phyloP scores from a whole-genome alignment of 345 rosid species.

The Orychophragmus violaceus region DNA sequence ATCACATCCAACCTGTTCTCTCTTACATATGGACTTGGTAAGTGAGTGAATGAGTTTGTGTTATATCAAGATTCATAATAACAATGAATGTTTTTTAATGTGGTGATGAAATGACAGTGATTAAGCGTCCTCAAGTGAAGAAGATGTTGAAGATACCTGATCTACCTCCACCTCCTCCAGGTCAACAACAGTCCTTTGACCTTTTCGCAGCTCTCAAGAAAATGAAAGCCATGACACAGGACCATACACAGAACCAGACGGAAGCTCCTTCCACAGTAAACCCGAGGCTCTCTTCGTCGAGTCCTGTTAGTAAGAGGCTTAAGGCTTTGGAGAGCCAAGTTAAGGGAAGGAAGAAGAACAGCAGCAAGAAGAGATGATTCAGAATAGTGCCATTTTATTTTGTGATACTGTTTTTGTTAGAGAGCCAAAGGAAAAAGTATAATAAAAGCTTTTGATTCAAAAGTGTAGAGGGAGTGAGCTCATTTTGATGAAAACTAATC shows the following conservation, averaged over 20 bases:
- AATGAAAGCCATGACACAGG: conserved; percentile 30
- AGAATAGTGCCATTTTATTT: neutral
- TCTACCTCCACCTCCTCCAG: conserved; percentile 42
- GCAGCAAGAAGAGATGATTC: conserved; percentile 56
- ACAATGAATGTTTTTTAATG: neutral
- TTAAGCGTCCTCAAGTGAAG: conserved; percentile 61
- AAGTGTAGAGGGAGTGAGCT: conserved; percentile 10
- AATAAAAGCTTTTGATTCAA: conserved; percentile 11
- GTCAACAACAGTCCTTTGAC: conserved; percentile 39
- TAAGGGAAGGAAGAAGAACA: conserved; percentile 69
- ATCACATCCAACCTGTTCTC: conserved; percentile 79
- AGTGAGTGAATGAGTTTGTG: conserved; percentile 21
- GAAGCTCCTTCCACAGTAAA: conserved; percentile 33
- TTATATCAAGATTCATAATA: neutral
- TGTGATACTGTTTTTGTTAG: conserved; percentile 2
- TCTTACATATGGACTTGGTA: conserved; percentile 61
- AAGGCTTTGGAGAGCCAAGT: conserved; percentile 70
- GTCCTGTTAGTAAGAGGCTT: conserved; percentile 56
- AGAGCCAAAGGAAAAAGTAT: neutral
- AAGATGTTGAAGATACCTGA: conserved; percentile 56
- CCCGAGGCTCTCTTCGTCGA: conserved; percentile 39
- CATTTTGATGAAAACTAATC: neutral
- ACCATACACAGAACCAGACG: conserved; percentile 25
- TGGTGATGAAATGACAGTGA: conserved; percentile 36
- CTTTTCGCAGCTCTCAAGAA: conserved; percentile 52